Percentiles rank a stretch among this genome's conserved stretches.
These are phyloP conservation scores for Melanogaster broomeanus DNA, from an alignment of 768 basidiomycete genomes.

Conservation along the genomic window DNA sequence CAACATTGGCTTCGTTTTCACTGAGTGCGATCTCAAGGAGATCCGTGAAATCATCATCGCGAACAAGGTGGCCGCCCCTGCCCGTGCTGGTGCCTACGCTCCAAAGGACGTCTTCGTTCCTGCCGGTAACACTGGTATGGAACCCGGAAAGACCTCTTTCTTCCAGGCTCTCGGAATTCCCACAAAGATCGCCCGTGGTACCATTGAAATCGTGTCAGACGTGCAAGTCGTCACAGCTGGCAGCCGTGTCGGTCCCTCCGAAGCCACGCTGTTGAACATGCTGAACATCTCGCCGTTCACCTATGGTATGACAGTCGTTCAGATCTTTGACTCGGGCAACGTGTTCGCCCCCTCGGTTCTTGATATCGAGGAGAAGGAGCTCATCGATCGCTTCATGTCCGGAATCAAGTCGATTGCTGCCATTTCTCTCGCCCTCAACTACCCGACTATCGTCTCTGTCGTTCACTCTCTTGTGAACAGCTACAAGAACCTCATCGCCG, in stretches of 20 bases:
- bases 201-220: conserved; percentile 98
- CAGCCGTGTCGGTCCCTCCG: conserved; percentile 93
- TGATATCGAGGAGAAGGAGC: conserved; percentile 89
- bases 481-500: conserved; percentile 96
- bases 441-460: conserved; percentile 95
- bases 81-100: conserved; percentile 96
- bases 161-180: conserved; percentile 99
- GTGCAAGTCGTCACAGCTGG: conserved; percentile 94
- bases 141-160: conserved; percentile 99
- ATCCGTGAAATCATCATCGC: conserved; percentile 89
- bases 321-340: conserved; percentile 95
- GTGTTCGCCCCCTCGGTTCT: conserved; percentile 88
- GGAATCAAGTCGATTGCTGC: conserved; percentile 96
- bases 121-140: conserved; percentile 99
- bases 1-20: conserved; percentile 99
- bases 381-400: conserved; percentile 88
- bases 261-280: conserved; percentile 99
- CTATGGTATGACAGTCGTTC: conserved; percentile 97
- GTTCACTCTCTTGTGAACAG: conserved; percentile 95
- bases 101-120: conserved; percentile 92
- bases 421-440: conserved; percentile 93
- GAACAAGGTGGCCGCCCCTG: conserved; percentile 98
- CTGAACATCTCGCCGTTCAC: conserved; percentile 99
- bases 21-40: conserved; percentile 88
- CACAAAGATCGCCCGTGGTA: conserved; percentile 99